Base-by-base conservation (phyloP, 2,329 filamentous ascomycete species). In the Xylariaceae sp. region DNA sequence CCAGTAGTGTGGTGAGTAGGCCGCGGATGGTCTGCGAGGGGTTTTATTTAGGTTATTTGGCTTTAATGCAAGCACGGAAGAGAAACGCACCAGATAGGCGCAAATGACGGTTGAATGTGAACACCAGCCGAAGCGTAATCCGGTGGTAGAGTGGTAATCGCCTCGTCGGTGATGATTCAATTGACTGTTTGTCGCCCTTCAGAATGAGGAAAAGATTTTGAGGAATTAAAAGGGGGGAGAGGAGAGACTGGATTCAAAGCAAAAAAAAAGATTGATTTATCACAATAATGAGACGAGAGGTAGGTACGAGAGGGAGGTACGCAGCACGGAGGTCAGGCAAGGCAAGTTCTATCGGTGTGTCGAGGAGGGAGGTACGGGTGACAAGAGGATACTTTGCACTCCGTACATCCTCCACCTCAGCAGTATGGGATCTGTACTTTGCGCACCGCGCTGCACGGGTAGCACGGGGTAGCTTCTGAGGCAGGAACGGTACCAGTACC, bases 51-150 rank as follows among this genome's bases (percentile, higher is more conserved):
- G 42, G 42, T 45, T 54, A 67, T 67, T 69, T 67, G 65, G 67
- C 69, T 71, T 67, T 69, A 66, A 69, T 71, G 68, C 67, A 69
- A 64, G 65, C 59, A 62, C 37, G 37, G 37, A 42, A 42, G 37
- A 45, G 42, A 63, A 63, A 68, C 66, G 67, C 66, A 70, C 59
- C 63, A 60, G 60, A 65, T 62, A 63, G 66, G 65, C 68, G 65
- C 68, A 64, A 68, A 64, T 65, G 55, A 55, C 57, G 53, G 52
- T 37, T 51, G 50, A 47, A 39, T 34, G 51, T 23, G 44, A 57
- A 57, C 56, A 44, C 30, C 23, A 47, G 58, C 54, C 5, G 49
- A 51, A 18, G 47, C 23, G 48, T 37, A 48, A 53, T 52, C 2
- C 52, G 59, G 60, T 57, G 39, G 61, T 58, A 51, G 37, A 30